Percentiles rank a stretch among this genome's conserved stretches.
phyloP scores from a whole-genome alignment of 176 grass and related monocot species.

The Paspalum notatum region DNA sequence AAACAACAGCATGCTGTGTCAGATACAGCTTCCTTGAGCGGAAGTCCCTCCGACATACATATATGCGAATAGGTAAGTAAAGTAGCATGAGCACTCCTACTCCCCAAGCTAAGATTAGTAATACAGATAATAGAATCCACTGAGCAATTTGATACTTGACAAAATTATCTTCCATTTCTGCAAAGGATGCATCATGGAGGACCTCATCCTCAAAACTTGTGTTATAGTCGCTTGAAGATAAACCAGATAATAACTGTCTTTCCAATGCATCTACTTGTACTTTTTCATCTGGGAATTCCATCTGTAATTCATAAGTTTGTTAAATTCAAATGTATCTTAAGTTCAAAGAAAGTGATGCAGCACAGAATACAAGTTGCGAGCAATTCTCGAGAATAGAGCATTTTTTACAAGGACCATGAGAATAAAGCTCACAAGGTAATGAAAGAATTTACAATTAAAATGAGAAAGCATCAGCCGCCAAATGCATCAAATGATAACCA shows the following conservation, averaged over 20 bases:
- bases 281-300: conserved; percentile 58
- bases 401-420: background rate
- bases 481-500: background rate
- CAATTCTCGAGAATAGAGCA: background rate
- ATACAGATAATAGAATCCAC: conserved; percentile 62
- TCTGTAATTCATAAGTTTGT: conserved; percentile 27
- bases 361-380: background rate
- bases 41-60: conserved; percentile 45
- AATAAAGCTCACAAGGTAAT: background rate
- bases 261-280: conserved; percentile 57
- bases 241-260: conserved; percentile 53
- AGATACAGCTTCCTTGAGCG: conserved; percentile 64
- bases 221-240: conserved; percentile 26
- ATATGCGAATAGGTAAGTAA: conserved; percentile 62
- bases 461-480: background rate
- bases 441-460: background rate
- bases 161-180: conserved; percentile 58
- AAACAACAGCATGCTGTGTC: conserved; percentile 63
- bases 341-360: background rate
- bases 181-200: conserved; percentile 65
- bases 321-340: background rate
- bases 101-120: conserved; percentile 69
- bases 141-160: conserved; percentile 60
- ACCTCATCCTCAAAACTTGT: conserved; percentile 45
- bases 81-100: conserved; percentile 73